Base-by-base conservation (phyloP, 2,329 filamentous ascomycete genomes). In the Pseudomassariella vexata region DNA sequence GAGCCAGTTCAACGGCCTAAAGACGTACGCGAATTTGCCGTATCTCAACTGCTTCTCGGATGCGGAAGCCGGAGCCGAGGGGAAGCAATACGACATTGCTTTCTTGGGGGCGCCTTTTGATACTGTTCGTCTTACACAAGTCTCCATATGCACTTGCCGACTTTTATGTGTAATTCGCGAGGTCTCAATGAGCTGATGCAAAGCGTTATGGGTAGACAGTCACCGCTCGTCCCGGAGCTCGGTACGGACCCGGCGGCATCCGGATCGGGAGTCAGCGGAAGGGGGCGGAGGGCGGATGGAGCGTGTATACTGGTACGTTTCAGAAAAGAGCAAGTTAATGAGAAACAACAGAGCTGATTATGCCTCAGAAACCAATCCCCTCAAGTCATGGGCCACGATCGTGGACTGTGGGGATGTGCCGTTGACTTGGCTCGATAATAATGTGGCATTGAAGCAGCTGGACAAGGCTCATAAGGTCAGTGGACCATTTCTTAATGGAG, bases 361-460 rank as follows among this genome's bases (percentile, higher is more conserved):
- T 31, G 5, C 16, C 8, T 10, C 8, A 57, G 57, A 48, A n/a
- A 55, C 48, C 35, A 87, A 87, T 47, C 78, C 82, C 0, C 84
- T 85, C 52, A 62, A 66, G 17, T 80, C 75, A n/a, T 87, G 82
- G 79, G 80, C 82, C 1, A 76, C 63, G 10, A 68, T 90, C 28
- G 68, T 86, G 22, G 85, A 90, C 59, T 89, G 85, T 48, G 85
- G 85, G 19, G 85, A 90, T 46, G 84, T 86, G 34, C 82, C 81
- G 2, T 65, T 88, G 38, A 85, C 81, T 0, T 83, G 81, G 9
- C 79, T 89, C 41, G 84, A 90, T 57, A 90, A 89, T 52, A 74
- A 66, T 0, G 62, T 88, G 1, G 85, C 85, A 0, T 62, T 89
- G 35, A 70, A 71, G 10, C 84, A 89, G 54, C 83, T 90, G 69